These are phyloP conservation scores for Lodderomyces metapsilosis DNA, from an alignment of 1,139 yeast species.

Conservation along the genomic window DNA sequence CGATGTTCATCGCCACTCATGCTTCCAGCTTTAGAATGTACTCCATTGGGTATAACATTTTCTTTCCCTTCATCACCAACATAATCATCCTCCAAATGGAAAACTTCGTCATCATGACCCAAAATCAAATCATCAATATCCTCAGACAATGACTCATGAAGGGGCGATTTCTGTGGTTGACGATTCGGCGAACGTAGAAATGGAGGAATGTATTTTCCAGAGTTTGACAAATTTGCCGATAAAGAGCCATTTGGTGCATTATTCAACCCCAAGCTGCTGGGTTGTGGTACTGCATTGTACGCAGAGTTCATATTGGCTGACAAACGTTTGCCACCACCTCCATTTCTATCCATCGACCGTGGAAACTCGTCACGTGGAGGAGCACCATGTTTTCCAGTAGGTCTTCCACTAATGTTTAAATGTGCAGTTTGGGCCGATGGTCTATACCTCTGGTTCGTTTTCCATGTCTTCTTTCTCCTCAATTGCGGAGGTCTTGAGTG, in stretches of 20 bases:
- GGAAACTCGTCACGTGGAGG: background rate
- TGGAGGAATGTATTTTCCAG: conserved; percentile 47
- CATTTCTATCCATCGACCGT: background rate
- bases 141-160: conserved; percentile 36
- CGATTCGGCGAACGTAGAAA: conserved; percentile 41
- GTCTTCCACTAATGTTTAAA: background rate
- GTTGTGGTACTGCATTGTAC: conserved; percentile 8
- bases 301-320: conserved; percentile 7
- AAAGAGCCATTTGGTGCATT: conserved; percentile 3
- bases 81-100: conserved; percentile 47
- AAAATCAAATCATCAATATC: conserved; percentile 37
- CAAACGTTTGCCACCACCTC: conserved; percentile 1
- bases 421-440: conserved; percentile 2
- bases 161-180: conserved; percentile 29
- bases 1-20: background rate
- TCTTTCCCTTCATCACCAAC: conserved; percentile 1
- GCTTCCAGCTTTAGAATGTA: background rate
- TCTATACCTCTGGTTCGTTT: conserved; percentile 19
- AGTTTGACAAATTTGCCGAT: conserved; percentile 14
- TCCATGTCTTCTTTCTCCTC: conserved; percentile 29
- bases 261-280: conserved; percentile 2
- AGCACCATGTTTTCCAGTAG: background rate
- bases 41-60: background rate
- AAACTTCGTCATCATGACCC: conserved; percentile 38
- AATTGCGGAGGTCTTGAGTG: conserved; percentile 15